Conservation (phyloP, 2,329 filamentous ascomycete genomes). For the Colletotrichum navitas region DNA sequence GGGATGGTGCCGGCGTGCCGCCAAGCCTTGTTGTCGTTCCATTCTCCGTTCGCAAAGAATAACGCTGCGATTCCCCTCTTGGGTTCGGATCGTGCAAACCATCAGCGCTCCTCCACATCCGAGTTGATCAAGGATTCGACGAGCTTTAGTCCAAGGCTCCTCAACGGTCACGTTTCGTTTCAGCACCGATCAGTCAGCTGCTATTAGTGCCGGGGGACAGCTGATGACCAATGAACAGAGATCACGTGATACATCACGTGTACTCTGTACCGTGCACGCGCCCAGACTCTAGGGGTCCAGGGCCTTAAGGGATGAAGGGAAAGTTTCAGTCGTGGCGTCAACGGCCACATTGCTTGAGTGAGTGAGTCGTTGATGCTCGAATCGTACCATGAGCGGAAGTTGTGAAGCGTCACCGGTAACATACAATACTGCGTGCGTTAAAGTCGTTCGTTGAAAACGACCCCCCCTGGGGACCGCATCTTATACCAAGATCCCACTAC, state of each 20-base stretch:
- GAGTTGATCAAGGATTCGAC: background rate
- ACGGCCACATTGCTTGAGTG: conserved; percentile 29
- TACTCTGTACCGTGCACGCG: background rate
- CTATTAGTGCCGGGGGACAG: background rate
- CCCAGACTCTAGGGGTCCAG: conserved; percentile 3
- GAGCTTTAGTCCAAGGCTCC: conserved; percentile 9
- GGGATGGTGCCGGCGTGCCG: background rate
- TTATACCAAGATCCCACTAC: background rate
- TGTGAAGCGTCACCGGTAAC: background rate
- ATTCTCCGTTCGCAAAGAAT: background rate
- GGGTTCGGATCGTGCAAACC: conserved; percentile 26
- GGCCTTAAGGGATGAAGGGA: conserved; percentile 31
- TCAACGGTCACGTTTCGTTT: conserved; percentile 16
- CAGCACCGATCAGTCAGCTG: conserved; percentile 6
- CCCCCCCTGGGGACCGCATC: background rate
- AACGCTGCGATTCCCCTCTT: conserved; percentile 8
- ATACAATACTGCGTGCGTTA: background rate
- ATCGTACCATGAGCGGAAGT: conserved; percentile 20
- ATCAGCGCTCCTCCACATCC: background rate
- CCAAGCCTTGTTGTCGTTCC: background rate
- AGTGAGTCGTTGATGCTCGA: conserved; percentile 24
- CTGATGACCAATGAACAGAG: background rate
- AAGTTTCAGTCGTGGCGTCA: conserved; percentile 33
- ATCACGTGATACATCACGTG: conserved; percentile 23
- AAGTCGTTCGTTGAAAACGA: conserved; percentile 2